Evolutionary conservation across 352 stramenopile genomes (phyloP), one percentile per base, ranked within the genome.

Genomic region (Phytophthora ohioensis): DNA sequence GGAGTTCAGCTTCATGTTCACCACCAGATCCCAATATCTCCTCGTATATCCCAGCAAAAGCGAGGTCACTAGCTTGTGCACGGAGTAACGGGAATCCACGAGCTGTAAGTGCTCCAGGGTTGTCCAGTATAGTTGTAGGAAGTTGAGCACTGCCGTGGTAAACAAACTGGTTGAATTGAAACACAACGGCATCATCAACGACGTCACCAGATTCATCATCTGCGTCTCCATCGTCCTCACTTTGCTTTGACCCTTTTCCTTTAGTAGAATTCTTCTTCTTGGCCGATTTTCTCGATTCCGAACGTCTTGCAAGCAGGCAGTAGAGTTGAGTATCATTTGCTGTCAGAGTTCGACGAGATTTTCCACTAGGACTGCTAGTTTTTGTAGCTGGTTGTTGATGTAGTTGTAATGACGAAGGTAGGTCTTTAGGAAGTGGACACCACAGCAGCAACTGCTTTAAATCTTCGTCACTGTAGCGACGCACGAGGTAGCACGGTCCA

Each of bases 251-350:
- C 4, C 48, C 61, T 11, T 45, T 64, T 6, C 42, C 30, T 35
- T 47, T 51, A 39, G 13, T 32, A 31, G 55, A 11, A 48, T 73
- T 64, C 17, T 51, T 46, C 32, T 56, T 59, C 42, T 54, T 67
- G 3, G 34, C 2, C 12, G 41, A 12, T 30, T 62, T 52, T 52
- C 55, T 63, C 27, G 56, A 42, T 31, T 43, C 64, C 31, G 21
- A 5, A 12, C 64, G 42, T 42, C 58, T 76, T 2, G 64, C 64
- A 27, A 76, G 21, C 13, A 90, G 30, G 41, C 84, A 91, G 55
- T 91, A 90, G 6, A 91, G 42, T 27, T 91, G 84, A 0, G 73
- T 87, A 41, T 91, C 81, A n/a, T 89, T 90, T 5, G 84, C 80
- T 13, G 79, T 52, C 10, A 91, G 54, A 49, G 70, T 66, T 32